These are phyloP conservation scores for Prunus mongolica DNA, from an alignment of 306 rosid species.

Conservation along the genomic window DNA sequence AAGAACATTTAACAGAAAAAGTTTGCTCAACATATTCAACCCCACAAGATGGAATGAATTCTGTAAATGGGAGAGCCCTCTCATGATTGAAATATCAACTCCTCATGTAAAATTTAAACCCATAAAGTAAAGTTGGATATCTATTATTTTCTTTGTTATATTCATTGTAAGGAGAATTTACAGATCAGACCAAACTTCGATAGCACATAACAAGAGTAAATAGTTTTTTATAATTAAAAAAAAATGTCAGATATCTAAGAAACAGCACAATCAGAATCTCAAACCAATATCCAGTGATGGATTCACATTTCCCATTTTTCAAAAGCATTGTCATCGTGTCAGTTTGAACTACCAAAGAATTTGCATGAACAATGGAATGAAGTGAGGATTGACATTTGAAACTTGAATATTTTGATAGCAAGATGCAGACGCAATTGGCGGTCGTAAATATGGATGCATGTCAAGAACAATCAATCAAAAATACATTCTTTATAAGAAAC, in stretches of 20 bases:
- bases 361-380: not conserved
- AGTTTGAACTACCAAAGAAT: not conserved
- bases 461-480: conserved; percentile 9
- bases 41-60: not conserved
- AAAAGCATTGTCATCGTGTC: not conserved
- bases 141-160: not conserved
- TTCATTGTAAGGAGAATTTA: not conserved
- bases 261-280: not conserved
- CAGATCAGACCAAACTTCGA: not conserved
- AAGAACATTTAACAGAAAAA: not conserved
- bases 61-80: not conserved
- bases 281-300: not conserved
- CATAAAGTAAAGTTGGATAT: not conserved
- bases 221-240: not conserved
- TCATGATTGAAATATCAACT: not conserved
- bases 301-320: not conserved
- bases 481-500: not conserved
- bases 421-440: not conserved
- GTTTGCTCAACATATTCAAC: not conserved
- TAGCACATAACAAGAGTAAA: not conserved
- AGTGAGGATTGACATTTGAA: not conserved
- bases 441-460: conserved; percentile 1
- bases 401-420: not conserved
- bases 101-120: not conserved
- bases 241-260: not conserved